Evolutionary conservation across 257 asterid genomes (phyloP).

Genomic region (Scutellaria minor): DNA sequence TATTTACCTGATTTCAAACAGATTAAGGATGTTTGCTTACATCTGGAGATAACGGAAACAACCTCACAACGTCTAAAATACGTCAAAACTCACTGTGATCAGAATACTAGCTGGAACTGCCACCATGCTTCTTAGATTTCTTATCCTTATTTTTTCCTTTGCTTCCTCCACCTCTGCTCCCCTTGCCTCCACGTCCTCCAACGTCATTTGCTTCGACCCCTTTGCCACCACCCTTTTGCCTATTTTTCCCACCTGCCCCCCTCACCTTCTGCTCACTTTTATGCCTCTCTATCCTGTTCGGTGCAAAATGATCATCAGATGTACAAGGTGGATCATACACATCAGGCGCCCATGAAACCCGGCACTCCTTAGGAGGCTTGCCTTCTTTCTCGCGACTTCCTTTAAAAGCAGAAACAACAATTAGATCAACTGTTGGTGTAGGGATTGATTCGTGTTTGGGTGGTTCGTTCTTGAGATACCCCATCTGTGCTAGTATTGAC

Average conservation of each 20-base stretch:
- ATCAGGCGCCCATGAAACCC: constrained; percentile 55
- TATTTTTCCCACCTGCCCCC: constrained; percentile 43
- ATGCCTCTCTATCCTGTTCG: constrained; percentile 33
- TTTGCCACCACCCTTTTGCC: constrained; percentile 39
- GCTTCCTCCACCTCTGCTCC: constrained; percentile 36
- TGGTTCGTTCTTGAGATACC: constrained; percentile 34
- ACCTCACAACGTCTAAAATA: neutral
- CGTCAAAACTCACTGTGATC: constrained; percentile 28
- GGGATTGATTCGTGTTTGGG: constrained; percentile 36
- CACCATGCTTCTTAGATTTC: constrained; percentile 47
- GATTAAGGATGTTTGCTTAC: constrained; percentile 6
- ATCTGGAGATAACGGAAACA: constrained; percentile 35
- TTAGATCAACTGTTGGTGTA: constrained; percentile 36
- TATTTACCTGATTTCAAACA: constrained; percentile 20
- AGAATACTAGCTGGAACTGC: constrained; percentile 35
- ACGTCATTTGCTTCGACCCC: constrained; percentile 14
- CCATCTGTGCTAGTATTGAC: constrained; percentile 39
- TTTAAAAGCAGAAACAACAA: constrained; percentile 57
- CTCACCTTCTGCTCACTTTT: constrained; percentile 41
- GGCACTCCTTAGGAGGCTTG: constrained; percentile 32
- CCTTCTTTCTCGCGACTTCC: constrained; percentile 50
- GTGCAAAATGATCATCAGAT: constrained; percentile 35
- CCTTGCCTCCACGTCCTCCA: constrained; percentile 31
- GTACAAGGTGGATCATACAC: constrained; percentile 54
- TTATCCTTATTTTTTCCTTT: constrained; percentile 42